A percentile compares a stretch with the other conserved stretches of the same genome.
These are phyloP conservation scores for Jacaranda mimosifolia DNA, from an alignment of 257 asterid species.

Conservation along the genomic window DNA sequence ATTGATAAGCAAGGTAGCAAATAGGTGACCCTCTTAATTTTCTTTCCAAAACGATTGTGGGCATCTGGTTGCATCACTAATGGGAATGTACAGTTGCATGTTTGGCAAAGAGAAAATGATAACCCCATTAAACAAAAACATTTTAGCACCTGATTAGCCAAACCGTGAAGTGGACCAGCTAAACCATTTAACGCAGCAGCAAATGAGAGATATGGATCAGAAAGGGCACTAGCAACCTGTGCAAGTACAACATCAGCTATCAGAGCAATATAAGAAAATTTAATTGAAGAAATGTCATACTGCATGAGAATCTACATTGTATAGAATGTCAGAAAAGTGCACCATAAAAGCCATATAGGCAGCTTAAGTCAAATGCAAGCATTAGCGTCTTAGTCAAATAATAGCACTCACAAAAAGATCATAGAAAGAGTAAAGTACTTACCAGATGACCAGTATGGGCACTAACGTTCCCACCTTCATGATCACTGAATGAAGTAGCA, in stretches of 20 bases:
- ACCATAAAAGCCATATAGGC: conserved; percentile 25
- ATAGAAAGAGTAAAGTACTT: conserved; percentile 43
- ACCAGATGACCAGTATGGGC: conserved; percentile 99
- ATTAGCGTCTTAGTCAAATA: too few relatives aligned
- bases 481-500: conserved; percentile 72
- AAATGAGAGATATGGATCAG: conserved; percentile 98
- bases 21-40: too few relatives aligned
- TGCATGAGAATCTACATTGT: conserved; percentile 1
- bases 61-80: not conserved
- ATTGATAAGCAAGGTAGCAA: not conserved
- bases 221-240: conserved; percentile 98
- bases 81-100: not conserved
- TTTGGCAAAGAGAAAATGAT: conserved; percentile 1
- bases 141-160: conserved; percentile 93
- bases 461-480: conserved; percentile 99
- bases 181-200: conserved; percentile 99
- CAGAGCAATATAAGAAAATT: conserved; percentile 24
- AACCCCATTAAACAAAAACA: conserved; percentile 19
- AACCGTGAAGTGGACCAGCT: conserved; percentile 99
- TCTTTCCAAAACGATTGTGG: not conserved
- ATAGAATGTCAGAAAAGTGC: conserved; percentile 20
- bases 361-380: conserved; percentile 23
- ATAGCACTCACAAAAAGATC: conserved; percentile 25
- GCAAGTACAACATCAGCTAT: conserved; percentile 30
- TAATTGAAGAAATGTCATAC: not conserved